phyloP scores from a whole-genome alignment of 495 filamentous ascomycete species.

The Hypoxylon lienhwacheense region DNA sequence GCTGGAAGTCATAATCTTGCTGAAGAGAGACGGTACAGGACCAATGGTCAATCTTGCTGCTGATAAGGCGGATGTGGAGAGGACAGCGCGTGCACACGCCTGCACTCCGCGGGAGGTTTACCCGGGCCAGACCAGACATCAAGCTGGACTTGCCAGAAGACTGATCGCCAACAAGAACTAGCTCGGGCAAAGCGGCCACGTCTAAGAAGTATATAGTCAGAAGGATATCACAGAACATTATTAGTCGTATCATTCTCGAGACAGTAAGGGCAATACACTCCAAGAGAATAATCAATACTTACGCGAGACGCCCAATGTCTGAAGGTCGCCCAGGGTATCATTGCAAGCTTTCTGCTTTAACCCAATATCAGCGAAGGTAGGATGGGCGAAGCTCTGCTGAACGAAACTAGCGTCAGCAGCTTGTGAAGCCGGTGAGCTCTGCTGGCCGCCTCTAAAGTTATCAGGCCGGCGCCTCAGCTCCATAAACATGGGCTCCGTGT shows the following conservation, averaged over 20 bases:
- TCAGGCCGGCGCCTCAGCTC: conserved; percentile 25
- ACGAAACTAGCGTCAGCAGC: conserved; percentile 35
- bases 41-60: conserved; percentile 51
- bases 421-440: conserved; percentile 30
- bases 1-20: conserved; percentile 55
- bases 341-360: conserved; percentile 50
- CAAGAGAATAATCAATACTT: conserved; percentile 4
- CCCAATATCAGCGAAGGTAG: conserved; percentile 48
- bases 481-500: conserved; percentile 33
- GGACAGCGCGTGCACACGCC: conserved; percentile 79
- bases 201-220: conserved; percentile 24
- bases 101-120: conserved; percentile 67
- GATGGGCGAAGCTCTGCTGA: conserved; percentile 36
- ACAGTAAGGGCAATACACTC: too few species aligned
- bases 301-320: conserved; percentile 50
- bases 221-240: neutral
- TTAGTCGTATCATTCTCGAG: too few species aligned
- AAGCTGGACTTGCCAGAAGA: conserved; percentile 78
- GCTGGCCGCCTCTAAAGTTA: conserved; percentile 5
- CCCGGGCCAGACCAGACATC: conserved; percentile 78
- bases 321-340: conserved; percentile 51
- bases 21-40: conserved; percentile 64
- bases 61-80: conserved; percentile 68
- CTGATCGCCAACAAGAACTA: conserved; percentile 81
- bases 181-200: conserved; percentile 67